Evolutionary conservation across 768 basidiomycete species (phyloP).

Genomic region (Lactifluus hygrophoroides): DNA sequence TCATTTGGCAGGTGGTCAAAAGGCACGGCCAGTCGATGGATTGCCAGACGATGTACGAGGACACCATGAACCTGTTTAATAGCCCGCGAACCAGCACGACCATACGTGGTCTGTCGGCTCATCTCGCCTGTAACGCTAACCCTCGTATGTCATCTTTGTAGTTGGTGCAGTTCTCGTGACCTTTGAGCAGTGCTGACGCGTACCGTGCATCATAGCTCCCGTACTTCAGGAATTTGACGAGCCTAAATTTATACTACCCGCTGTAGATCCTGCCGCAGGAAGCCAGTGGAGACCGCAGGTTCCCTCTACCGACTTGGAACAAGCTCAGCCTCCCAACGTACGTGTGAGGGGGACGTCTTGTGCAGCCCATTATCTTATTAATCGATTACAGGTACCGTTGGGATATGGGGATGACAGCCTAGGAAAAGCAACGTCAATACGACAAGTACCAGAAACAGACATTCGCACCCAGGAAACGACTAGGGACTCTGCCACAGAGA

Average conservation of each 20-base stretch:
- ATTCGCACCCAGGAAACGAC: neutral
- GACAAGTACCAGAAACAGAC: neutral
- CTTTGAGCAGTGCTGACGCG: neutral
- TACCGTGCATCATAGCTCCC: slow-evolving; percentile 33
- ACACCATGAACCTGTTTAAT: slow-evolving; percentile 62
- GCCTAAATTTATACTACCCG: slow-evolving; percentile 33
- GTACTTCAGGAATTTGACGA: slow-evolving; percentile 39
- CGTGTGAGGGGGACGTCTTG: neutral
- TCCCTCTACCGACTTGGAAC: neutral
- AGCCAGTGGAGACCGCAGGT: neutral
- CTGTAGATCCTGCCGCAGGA: neutral
- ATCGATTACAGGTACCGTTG: neutral
- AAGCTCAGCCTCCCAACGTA: neutral
- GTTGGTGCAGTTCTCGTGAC: too few species aligned
- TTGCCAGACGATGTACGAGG: slow-evolving; percentile 60
- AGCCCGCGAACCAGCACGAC: slow-evolving; percentile 60
- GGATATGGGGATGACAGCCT: neutral
- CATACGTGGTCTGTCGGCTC: slow-evolving; percentile 61
- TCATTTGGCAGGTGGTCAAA: slow-evolving; percentile 48
- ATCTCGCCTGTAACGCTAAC: slow-evolving; percentile 57
- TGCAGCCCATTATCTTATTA: neutral
- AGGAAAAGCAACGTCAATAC: neutral
- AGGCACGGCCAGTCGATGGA: slow-evolving; percentile 60
- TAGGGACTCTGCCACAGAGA: neutral
- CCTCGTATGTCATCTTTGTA: slow-evolving; percentile 43